Evolutionary conservation across 306 rosid genomes (phyloP), one percentile per base, ranked within the genome.

Genomic region (Dryas octopetala): DNA sequence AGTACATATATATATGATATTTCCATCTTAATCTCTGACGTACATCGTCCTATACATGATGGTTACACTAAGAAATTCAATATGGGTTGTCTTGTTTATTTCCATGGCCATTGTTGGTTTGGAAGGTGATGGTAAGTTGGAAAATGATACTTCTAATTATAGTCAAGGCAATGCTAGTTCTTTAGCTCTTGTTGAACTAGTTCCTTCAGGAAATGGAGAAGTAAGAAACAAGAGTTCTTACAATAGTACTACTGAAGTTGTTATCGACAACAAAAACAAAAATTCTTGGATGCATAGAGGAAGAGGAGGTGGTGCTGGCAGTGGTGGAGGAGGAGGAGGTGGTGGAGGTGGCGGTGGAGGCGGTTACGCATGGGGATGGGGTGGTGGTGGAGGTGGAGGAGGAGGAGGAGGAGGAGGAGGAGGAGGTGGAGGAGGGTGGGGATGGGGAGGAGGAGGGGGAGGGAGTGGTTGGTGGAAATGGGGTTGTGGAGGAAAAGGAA

Each of bases 381-480:
- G 78, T 0, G 80, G 90, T 0, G 83, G 87, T 0, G 80, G 89
- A 0, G 80, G 88, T 0, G 83, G 85, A 0, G 72, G 88, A 0
- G 86, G 90, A 0, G 76, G 86, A 0, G 79, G 86, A 0, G 85
- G 84, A 0, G 78, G 83, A 0, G 85, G 86, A 0, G 82, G 86
- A 0, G 86, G 90, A 0, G 43, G 84, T 0, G n/a, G 80, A 62
- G 66, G 70, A 5, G 76, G 78, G 4, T 19, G 73, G 26, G 79
- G 79, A 5, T 82, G 98, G 76, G 86, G 96, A 8, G 66, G 92
- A 6, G 96, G 93, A 2, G 91, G 96, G 12, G 96, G 97, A 2
- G 96, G 98, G 19, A 83, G 91, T 38, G 98, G 97, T 3, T 77
- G 83, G 85, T 85, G 85, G 86, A 84, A 84, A 74, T 89, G 96